Conservation (phyloP, 1,284 basidiomycete species). For the Cutaneotrichosporon daszewskae region DNA sequence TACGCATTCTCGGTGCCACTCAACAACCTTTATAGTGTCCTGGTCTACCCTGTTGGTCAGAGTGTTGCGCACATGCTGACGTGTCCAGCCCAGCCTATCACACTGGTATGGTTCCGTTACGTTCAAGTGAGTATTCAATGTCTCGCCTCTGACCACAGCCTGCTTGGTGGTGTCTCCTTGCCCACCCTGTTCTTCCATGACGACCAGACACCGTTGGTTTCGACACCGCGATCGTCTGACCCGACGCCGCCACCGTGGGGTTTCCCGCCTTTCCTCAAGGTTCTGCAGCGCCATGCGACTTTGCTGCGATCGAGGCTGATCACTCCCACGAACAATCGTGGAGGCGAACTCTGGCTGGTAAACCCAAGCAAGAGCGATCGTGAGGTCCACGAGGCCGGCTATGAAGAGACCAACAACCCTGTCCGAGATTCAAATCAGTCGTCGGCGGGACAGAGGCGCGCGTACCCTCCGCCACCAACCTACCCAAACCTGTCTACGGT, state of each 20-base stretch:
- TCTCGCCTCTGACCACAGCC: conserved; percentile 67
- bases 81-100: conserved; percentile 36
- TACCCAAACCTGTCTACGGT: conserved; percentile 27
- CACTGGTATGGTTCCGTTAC: conserved; percentile 48
- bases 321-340: conserved; percentile 26
- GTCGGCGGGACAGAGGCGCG: conserved; percentile 5
- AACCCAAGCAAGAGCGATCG: conserved; percentile 86
- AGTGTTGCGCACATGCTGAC: neutral
- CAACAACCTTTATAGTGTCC: conserved; percentile 80
- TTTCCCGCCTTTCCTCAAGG: conserved; percentile 67
- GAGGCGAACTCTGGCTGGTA: conserved; percentile 69
- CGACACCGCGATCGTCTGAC: conserved; percentile 10
- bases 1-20: conserved; percentile 93
- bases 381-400: conserved; percentile 62
- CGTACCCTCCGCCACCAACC: conserved; percentile 50
- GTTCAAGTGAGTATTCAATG: conserved; percentile 35
- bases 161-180: conserved; percentile 81
- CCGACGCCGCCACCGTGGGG: conserved; percentile 41
- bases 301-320: conserved; percentile 59
- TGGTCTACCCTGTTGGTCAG: conserved; percentile 62
- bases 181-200: conserved; percentile 94
- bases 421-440: too few species aligned
- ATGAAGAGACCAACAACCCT: conserved; percentile 29
- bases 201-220: conserved; percentile 65
- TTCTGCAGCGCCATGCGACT: conserved; percentile 65